These are phyloP conservation scores for Pythium aphanidermatum DNA, from an alignment of 352 stramenopile species.

Conservation along the genomic window DNA sequence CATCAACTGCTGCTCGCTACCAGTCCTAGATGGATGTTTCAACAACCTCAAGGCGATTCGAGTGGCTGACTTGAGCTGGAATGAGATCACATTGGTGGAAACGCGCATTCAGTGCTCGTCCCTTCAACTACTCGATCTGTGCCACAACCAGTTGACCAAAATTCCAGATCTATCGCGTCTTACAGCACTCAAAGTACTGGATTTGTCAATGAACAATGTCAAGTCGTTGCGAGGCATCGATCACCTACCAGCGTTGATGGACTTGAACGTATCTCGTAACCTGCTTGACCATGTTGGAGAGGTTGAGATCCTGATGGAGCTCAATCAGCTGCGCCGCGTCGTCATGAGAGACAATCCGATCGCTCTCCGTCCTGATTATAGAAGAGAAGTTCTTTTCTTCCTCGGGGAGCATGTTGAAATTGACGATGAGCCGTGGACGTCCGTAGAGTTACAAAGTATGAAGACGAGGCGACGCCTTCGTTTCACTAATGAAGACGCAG, in stretches of 20 bases:
- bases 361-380: conserved; percentile 60
- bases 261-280: conserved; percentile 74
- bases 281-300: conserved; percentile 42
- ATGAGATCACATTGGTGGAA: conserved; percentile 46
- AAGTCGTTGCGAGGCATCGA: conserved; percentile 48
- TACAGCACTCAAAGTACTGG: conserved; percentile 34
- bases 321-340: conserved; percentile 38
- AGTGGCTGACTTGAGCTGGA: conserved; percentile 66
- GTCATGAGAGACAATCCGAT: conserved; percentile 75
- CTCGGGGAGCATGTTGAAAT: conserved; percentile 59
- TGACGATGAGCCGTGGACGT: conserved; percentile 54
- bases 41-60: conserved; percentile 39
- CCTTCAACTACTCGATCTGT: conserved; percentile 52
- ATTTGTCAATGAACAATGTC: conserved; percentile 67
- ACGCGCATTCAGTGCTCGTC: conserved; percentile 20
- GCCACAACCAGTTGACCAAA: conserved; percentile 50
- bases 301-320: conserved; percentile 37
- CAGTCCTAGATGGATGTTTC: conserved; percentile 42
- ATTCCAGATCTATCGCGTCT: conserved; percentile 45
- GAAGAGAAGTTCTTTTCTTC: conserved; percentile 77
- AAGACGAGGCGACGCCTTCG: conserved; percentile 47
- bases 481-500: not conserved
- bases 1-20: conserved; percentile 60
- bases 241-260: conserved; percentile 30
- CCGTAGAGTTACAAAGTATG: conserved; percentile 66